Conservation (phyloP, 306 rosid species). For the Sphenostylis stenocarpa region DNA sequence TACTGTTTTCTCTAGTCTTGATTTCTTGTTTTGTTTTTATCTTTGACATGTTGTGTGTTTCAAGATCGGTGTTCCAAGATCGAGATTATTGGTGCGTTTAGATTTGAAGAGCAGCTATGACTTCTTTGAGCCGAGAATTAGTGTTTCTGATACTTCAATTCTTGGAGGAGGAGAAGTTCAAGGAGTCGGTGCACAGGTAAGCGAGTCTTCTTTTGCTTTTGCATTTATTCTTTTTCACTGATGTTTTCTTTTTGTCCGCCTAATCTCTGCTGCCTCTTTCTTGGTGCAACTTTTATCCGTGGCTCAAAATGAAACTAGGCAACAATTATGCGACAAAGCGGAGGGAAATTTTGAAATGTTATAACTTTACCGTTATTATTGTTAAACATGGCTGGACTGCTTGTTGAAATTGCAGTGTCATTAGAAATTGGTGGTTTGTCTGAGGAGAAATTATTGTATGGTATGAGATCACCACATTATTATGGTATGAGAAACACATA, state of each 20-base stretch:
- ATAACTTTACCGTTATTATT: background rate
- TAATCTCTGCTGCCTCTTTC: background rate
- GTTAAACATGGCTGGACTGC: background rate
- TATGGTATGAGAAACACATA: too few species aligned
- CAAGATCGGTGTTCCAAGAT: slow-evolving; percentile 34
- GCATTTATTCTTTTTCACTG: background rate
- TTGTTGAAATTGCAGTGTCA: slow-evolving; percentile 18
- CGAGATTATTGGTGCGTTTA: background rate
- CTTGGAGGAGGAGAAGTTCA: slow-evolving; percentile 78
- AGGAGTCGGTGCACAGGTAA: slow-evolving; percentile 72
- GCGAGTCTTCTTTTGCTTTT: background rate
- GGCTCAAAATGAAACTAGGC: background rate
- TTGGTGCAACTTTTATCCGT: background rate
- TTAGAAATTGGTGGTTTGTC: slow-evolving; percentile 3
- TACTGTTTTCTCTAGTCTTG: background rate
- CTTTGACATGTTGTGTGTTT: background rate
- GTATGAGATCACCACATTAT: background rate
- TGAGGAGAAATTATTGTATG: background rate
- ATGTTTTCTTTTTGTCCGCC: background rate
- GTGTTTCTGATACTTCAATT: slow-evolving; percentile 83
- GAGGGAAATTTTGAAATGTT: background rate
- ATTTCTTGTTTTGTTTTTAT: background rate
- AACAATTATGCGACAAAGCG: background rate
- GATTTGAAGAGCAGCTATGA: slow-evolving; percentile 40
- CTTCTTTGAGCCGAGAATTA: slow-evolving; percentile 79